phyloP scores from a whole-genome alignment of 192 early-diverging fungal genomes.

The Mortierella claussenii region DNA sequence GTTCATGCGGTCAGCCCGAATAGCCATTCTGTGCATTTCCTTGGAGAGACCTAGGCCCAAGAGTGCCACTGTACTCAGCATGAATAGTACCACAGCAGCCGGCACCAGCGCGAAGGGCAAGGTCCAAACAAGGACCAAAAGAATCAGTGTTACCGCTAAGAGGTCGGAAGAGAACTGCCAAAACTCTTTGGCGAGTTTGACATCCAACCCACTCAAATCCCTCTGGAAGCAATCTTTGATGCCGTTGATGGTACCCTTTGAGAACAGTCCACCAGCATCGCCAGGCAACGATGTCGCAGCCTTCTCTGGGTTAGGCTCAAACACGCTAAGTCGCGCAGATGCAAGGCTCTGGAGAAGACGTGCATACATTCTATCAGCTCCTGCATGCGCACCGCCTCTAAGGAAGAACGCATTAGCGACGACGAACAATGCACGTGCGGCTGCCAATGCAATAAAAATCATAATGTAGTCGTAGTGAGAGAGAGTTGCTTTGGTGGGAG shows the following conservation, averaged over 20 bases:
- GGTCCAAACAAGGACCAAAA: slow-evolving; percentile 11
- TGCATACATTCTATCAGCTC: slow-evolving; percentile 30
- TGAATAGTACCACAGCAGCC: slow-evolving; percentile 5
- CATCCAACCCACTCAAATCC: slow-evolving; percentile 42
- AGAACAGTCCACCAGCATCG: slow-evolving; percentile 38
- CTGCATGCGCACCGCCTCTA: slow-evolving; percentile 22
- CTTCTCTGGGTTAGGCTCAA: slow-evolving; percentile 38
- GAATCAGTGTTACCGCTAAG: slow-evolving; percentile 22
- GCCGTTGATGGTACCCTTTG: slow-evolving; percentile 33
- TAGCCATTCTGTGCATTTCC: slow-evolving; percentile 50
- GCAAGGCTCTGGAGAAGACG: slow-evolving; percentile 25
- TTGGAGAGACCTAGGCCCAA: slow-evolving; percentile 44
- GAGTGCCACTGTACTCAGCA: slow-evolving; percentile 37
- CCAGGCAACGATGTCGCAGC: slow-evolving; percentile 26
- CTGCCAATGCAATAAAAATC: slow-evolving; percentile 26
- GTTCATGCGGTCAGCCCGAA: slow-evolving; percentile 48
- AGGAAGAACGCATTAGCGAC: slow-evolving; percentile 41
- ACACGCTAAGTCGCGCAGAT: slow-evolving; percentile 33
- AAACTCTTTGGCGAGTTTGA: slow-evolving; percentile 49
- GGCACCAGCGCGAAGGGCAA: slow-evolving; percentile 34
- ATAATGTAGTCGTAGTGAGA: slow-evolving; percentile 18
- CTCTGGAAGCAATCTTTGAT: slow-evolving; percentile 44
- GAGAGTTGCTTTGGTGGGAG: neutral
- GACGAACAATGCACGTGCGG: slow-evolving; percentile 34
- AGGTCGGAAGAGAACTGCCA: slow-evolving; percentile 45